Evolutionary conservation across 202 grass and related monocot species (phyloP).

Genomic region (Hordeum pubiflorum): DNA sequence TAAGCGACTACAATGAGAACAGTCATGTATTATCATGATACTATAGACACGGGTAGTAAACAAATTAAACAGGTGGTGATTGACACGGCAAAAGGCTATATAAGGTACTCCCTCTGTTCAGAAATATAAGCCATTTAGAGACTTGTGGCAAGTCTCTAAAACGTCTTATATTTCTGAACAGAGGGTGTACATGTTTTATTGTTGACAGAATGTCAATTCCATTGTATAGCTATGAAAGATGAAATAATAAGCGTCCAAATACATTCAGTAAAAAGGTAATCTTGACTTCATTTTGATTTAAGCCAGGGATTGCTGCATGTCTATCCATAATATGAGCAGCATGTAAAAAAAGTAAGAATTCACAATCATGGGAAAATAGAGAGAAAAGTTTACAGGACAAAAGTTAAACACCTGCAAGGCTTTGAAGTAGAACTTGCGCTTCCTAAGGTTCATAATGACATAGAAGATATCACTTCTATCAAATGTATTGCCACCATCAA

Average conservation of each 20-base stretch:
- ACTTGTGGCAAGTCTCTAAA: too few species aligned
- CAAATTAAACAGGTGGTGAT: not conserved
- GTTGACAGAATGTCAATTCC: not conserved
- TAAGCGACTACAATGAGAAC: not conserved
- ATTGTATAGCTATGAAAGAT: not conserved
- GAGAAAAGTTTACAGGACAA: not conserved
- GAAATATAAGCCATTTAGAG: too few species aligned
- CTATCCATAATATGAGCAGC: not conserved
- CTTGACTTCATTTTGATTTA: not conserved
- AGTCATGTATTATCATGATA: not conserved
- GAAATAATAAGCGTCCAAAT: not conserved
- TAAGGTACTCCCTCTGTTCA: not conserved
- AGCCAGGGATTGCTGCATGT: not conserved
- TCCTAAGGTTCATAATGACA: constrained; percentile 40
- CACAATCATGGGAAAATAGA: not conserved
- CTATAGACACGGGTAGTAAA: not conserved
- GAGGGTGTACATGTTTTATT: not conserved
- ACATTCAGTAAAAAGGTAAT: constrained; percentile 7
- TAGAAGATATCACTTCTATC: constrained; percentile 30
- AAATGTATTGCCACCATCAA: constrained; percentile 45
- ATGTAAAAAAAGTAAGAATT: not conserved
- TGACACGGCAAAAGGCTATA: not conserved
- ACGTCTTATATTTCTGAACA: too few species aligned
- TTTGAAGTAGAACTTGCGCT: constrained; percentile 36
- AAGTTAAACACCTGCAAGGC: constrained; percentile 54